These are phyloP conservation scores for Priceomyces fermenticarens DNA, from an alignment of 805 yeast genomes.

Conservation along the genomic window DNA sequence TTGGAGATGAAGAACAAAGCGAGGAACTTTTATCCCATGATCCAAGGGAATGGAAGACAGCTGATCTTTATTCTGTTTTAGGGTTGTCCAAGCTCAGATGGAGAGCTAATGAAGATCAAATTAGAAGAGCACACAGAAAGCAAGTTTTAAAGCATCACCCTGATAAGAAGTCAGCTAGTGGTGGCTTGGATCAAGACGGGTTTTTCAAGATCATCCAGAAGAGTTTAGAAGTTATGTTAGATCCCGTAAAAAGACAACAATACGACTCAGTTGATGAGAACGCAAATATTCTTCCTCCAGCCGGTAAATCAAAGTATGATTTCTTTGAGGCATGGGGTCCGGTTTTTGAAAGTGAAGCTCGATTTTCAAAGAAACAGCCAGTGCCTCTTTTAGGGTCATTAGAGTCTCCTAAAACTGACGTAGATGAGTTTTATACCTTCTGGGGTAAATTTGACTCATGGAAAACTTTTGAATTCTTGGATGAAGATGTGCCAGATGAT, in stretches of 20 bases:
- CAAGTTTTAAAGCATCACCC: conserved; percentile 97
- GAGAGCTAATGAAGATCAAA: conserved; percentile 88
- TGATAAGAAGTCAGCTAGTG: conserved; percentile 92
- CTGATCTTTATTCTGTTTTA: conserved; percentile 93
- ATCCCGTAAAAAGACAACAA: conserved; percentile 84
- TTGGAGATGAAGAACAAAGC: conserved; percentile 70
- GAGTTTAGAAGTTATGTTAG: conserved; percentile 87
- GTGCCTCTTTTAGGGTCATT: conserved; percentile 77
- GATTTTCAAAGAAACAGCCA: conserved; percentile 90
- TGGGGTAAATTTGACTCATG: conserved; percentile 97
- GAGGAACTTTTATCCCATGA: conserved; percentile 78
- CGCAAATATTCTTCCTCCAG: conserved; percentile 83
- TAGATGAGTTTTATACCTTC: conserved; percentile 85
- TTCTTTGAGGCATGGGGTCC: conserved; percentile 92
- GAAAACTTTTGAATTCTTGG: conserved; percentile 97
- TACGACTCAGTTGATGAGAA: conserved; percentile 91
- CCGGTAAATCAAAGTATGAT: conserved; percentile 63
- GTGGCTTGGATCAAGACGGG: conserved; percentile 88
- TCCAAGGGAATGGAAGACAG: conserved; percentile 97
- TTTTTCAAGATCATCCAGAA: conserved; percentile 98
- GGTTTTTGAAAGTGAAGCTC: conserved; percentile 83
- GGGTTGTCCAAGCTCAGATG: conserved; percentile 89
- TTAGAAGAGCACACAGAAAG: conserved; percentile 94
- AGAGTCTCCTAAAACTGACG: conserved; percentile 70
- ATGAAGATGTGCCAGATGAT: conserved; percentile 99